A percentile compares a stretch with the other conserved stretches of the same genome.
These are phyloP conservation scores for Blastobotrys americana DNA, from an alignment of 805 yeast genomes.

Conservation along the genomic window DNA sequence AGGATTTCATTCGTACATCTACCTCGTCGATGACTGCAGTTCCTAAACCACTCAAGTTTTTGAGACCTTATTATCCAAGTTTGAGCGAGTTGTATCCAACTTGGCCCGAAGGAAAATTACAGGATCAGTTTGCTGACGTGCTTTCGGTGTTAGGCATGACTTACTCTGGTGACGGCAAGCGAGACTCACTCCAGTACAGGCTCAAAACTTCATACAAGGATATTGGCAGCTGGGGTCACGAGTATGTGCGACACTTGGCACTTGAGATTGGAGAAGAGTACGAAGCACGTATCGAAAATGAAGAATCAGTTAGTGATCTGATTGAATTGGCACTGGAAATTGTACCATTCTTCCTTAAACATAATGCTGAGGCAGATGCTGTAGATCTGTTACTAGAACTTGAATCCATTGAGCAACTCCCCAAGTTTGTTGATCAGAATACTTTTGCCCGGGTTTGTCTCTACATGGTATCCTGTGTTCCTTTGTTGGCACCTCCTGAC, in stretches of 20 bases:
- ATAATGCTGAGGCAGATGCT: slow-evolving; percentile 98
- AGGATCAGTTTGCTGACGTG: slow-evolving; percentile 69
- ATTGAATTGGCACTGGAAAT: slow-evolving; percentile 64
- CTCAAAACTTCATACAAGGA: slow-evolving; percentile 50
- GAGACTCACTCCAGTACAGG: slow-evolving; percentile 76
- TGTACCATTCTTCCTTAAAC: slow-evolving; percentile 83
- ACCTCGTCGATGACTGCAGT: slow-evolving; percentile 99
- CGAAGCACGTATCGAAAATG: slow-evolving; percentile 26
- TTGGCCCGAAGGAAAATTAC: slow-evolving; percentile 47
- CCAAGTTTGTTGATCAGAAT: slow-evolving; percentile 75
- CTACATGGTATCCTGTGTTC: slow-evolving; percentile 95
- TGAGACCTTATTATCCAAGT: slow-evolving; percentile 77
- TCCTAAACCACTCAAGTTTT: slow-evolving; percentile 94
- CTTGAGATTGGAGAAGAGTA: slow-evolving; percentile 88
- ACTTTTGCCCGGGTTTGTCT: slow-evolving; percentile 85
- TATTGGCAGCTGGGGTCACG: slow-evolving; percentile 94
- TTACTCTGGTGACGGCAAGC: slow-evolving; percentile 69
- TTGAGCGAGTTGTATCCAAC: slow-evolving; percentile 57
- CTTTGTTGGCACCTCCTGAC: slow-evolving; percentile 90
- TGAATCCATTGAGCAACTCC: slow-evolving; percentile 75
- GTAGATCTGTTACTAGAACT: slow-evolving; percentile 87
- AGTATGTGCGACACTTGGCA: slow-evolving; percentile 92
- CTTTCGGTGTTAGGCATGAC: slow-evolving; percentile 94
- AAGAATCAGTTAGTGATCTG: slow-evolving; percentile 35
- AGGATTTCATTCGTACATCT: slow-evolving; percentile 75